These are phyloP conservation scores for Kandelia obovata DNA, from an alignment of 345 rosid species.

Conservation along the genomic window DNA sequence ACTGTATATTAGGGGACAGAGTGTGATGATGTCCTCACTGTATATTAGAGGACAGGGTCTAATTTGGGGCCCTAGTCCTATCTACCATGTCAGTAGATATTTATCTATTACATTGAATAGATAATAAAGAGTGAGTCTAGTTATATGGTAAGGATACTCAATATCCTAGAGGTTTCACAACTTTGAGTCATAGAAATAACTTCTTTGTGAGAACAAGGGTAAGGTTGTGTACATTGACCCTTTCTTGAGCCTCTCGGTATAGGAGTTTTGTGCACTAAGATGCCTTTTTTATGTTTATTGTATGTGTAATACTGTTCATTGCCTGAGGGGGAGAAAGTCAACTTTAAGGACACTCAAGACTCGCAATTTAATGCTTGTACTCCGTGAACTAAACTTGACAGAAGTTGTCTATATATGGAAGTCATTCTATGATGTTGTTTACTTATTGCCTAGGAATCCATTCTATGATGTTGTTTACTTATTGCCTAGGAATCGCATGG, in stretches of 20 bases:
- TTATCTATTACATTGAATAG: neutral
- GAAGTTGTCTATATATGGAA: too few species aligned
- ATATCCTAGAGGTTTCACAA: too few species aligned
- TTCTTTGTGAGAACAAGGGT: too few species aligned
- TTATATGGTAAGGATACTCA: too few species aligned
- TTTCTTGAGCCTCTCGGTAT: too few species aligned
- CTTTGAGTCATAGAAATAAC: too few species aligned
- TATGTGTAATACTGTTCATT: neutral
- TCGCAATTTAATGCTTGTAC: constrained; percentile 53
- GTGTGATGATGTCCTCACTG: neutral
- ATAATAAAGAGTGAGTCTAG: neutral
- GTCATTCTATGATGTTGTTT: neutral
- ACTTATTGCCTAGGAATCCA: too few species aligned
- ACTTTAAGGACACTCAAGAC: constrained; percentile 21
- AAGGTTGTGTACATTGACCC: too few species aligned
- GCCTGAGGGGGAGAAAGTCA: constrained; percentile 9
- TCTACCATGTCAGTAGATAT: neutral
- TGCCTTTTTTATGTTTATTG: too few species aligned
- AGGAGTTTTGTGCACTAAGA: too few species aligned
- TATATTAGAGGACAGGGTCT: neutral
- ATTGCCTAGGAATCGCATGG: too few species aligned
- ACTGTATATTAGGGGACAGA: neutral
- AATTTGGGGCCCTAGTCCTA: neutral
- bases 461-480: too few species aligned
- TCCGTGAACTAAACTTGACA: constrained; percentile 25